These are phyloP conservation scores for Suillus bovinus DNA, from an alignment of 768 basidiomycete species.

Conservation along the genomic window DNA sequence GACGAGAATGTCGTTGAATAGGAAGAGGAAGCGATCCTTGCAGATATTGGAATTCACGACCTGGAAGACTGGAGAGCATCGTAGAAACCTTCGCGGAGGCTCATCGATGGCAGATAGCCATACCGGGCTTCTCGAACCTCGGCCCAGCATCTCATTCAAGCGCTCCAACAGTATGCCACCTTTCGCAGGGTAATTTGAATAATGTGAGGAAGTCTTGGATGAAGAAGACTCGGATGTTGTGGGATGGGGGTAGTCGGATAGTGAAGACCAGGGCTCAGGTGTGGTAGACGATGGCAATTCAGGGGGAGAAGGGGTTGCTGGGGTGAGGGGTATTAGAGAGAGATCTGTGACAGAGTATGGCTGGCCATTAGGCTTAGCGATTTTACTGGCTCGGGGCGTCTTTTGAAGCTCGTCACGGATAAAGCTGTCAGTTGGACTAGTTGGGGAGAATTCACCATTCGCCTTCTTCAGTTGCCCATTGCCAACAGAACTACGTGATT, in stretches of 20 bases:
- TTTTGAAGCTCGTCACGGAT: conserved; percentile 32
- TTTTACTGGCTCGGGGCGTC: conserved; percentile 37
- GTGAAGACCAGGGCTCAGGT: conserved; percentile 76
- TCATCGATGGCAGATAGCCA: conserved; percentile 74
- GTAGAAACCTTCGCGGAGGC: conserved; percentile 81
- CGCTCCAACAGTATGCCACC: conserved; percentile 62
- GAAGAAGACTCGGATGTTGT: conserved; percentile 76
- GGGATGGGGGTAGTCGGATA: conserved; percentile 67
- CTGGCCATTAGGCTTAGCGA: conserved; percentile 27
- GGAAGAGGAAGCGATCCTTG: conserved; percentile 94
- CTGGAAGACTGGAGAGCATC: conserved; percentile 87
- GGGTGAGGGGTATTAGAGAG: conserved; percentile 31
- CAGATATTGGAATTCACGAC: conserved; percentile 92
- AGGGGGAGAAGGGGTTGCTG: conserved; percentile 45
- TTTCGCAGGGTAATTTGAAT: conserved; percentile 49
- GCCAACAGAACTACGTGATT: conserved; percentile 38
- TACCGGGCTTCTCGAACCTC: conserved; percentile 56
- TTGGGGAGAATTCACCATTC: conserved; percentile 31
- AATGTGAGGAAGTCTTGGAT: conserved; percentile 71
- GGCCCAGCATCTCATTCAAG: conserved; percentile 68
- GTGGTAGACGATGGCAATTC: conserved; percentile 66
- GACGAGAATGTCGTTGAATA: conserved; percentile 95
- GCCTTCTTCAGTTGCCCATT: conserved; percentile 22
- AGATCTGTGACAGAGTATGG: conserved; percentile 23
- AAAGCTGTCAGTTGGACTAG: conserved; percentile 28